phyloP scores from a whole-genome alignment of 139 green algal species.

The Chlamydomonas applanata region DNA sequence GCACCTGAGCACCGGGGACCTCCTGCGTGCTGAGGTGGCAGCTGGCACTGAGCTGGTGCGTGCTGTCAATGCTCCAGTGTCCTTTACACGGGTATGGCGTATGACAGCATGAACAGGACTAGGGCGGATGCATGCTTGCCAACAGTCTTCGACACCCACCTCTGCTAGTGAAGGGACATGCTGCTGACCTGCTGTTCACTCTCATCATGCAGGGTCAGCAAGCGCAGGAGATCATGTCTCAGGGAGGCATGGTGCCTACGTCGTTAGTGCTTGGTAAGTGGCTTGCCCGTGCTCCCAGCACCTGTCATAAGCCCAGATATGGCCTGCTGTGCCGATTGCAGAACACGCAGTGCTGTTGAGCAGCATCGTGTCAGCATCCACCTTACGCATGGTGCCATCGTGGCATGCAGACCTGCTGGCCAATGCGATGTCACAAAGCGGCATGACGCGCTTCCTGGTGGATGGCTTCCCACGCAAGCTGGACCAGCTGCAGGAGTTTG shows the following conservation, averaged over 20 bases:
- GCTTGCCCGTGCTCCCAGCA: too few species aligned
- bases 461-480: conserved; percentile 82
- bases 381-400: neutral
- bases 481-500: conserved; percentile 74
- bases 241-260: conserved; percentile 44
- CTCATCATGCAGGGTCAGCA: conserved; percentile 31
- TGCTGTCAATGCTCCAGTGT: neutral
- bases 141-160: neutral
- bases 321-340: too few species aligned
- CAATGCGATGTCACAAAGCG: conserved; percentile 27
- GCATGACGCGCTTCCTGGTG: conserved; percentile 52
- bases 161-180: too few species aligned
- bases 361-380: neutral
- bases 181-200: too few species aligned
- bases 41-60: conserved; percentile 36
- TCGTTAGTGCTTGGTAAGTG: conserved; percentile 43
- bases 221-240: conserved; percentile 26
- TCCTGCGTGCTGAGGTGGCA: conserved; percentile 49
- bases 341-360: too few species aligned
- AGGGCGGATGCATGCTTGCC: conserved; percentile 6
- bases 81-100: neutral
- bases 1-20: conserved; percentile 47
- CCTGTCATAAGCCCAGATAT: too few species aligned
- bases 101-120: too few species aligned
- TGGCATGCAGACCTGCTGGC: conserved; percentile 36